Evolutionary conservation across 2,329 filamentous ascomycete genomes (phyloP).

Genomic region (Aspergillus luchuensis): DNA sequence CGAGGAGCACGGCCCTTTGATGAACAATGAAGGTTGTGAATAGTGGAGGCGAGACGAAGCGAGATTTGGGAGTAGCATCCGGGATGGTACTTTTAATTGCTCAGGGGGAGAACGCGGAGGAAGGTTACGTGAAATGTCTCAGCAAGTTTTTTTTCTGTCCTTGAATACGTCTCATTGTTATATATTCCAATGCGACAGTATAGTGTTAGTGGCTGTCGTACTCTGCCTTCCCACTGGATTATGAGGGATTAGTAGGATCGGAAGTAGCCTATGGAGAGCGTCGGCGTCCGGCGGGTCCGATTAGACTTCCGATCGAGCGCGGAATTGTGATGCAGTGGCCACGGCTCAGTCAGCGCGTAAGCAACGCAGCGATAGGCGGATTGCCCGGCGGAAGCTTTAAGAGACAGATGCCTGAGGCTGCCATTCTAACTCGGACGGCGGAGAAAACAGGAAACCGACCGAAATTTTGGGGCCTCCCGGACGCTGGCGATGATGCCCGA

Average conservation of each 20-base stretch:
- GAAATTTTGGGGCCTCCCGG: constrained; percentile 31
- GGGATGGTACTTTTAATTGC: not conserved
- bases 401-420: constrained; percentile 29
- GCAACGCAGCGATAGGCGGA: not conserved
- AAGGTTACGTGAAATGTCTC: not conserved
- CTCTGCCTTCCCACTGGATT: not conserved
- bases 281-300: not conserved
- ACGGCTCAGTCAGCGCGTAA: not conserved
- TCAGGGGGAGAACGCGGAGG: not conserved
- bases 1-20: constrained; percentile 6
- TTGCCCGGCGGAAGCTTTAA: not conserved
- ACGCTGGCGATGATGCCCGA: not conserved
- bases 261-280: not conserved
- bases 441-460: constrained; percentile 37
- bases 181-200: constrained; percentile 6
- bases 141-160: constrained; percentile 3
- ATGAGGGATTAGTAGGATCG: not conserved
- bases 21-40: constrained; percentile 5
- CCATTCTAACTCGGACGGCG: constrained; percentile 27
- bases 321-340: not conserved
- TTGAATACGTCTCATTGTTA: constrained; percentile 4
- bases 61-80: not conserved
- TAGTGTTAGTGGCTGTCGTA: not conserved
- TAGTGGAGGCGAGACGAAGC: not conserved
- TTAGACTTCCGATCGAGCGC: constrained; percentile 1